Evolutionary conservation across 2,329 filamentous ascomycete genomes (phyloP).

Genomic region (Botrytis elliptica): DNA sequence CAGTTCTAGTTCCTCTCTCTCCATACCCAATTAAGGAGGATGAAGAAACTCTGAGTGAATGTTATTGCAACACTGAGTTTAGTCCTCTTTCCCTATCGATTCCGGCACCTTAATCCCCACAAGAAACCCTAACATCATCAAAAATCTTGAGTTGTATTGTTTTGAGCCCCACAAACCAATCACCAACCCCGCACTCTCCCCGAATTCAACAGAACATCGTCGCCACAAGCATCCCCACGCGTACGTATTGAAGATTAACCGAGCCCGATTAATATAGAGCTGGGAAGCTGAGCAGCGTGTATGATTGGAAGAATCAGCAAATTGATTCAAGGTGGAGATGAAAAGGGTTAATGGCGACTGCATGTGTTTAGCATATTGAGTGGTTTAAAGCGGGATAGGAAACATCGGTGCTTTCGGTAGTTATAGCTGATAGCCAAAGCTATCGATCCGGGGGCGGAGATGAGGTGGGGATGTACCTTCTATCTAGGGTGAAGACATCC

Average conservation of each 20-base stretch:
- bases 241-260: not conserved
- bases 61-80: not conserved
- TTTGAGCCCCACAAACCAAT: not conserved
- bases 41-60: not conserved
- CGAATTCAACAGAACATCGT: not conserved
- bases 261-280: not conserved
- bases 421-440: not conserved
- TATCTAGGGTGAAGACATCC: not conserved
- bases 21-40: not conserved
- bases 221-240: not conserved
- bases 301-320: not conserved
- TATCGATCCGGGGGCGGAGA: not conserved
- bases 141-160: not conserved
- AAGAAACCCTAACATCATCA: not conserved
- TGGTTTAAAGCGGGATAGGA: not conserved
- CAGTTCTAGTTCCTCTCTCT: not conserved
- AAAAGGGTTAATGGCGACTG: not conserved
- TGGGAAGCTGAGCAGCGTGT: not conserved
- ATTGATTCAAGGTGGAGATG: not conserved
- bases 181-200: not conserved
- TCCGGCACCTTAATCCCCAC: not conserved
- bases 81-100: not conserved
- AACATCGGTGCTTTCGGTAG: not conserved
- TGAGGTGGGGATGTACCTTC: not conserved
- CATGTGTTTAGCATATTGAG: not conserved